phyloP scores from a whole-genome alignment of 495 filamentous ascomycete species.

The Aspergillus ellipticus region DNA sequence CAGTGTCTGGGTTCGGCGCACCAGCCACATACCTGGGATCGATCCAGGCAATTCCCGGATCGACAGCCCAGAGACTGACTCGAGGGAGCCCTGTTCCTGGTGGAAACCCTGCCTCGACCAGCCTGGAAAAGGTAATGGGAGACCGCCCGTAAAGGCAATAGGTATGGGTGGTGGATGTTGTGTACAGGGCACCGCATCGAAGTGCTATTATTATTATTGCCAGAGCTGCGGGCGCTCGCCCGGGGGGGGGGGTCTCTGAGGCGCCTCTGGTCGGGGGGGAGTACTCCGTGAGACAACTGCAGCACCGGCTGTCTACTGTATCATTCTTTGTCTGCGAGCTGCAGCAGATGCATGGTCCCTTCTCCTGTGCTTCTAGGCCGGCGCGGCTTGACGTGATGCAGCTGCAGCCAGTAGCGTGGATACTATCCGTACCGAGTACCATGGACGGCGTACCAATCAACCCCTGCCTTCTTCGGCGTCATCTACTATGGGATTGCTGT shows the following conservation, averaged over 20 bases:
- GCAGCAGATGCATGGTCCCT: constrained; percentile 6
- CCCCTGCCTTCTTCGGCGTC: too few species aligned
- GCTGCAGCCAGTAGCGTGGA: not conserved
- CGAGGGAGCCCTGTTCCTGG: not conserved
- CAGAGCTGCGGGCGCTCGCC: not conserved
- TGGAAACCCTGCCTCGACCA: not conserved
- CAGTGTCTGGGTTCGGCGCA: not conserved
- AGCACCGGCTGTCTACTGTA: not conserved
- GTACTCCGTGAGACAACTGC: constrained; percentile 5
- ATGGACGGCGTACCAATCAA: not conserved
- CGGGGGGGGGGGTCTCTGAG: not conserved
- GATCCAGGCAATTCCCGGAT: not conserved
- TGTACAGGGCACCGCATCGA: constrained; percentile 6
- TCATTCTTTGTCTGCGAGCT: not conserved
- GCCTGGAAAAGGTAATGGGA: not conserved
- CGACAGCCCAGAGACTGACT: not conserved
- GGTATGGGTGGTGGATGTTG: constrained; percentile 3
- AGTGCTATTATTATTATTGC: not conserved
- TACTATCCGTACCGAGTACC: not conserved
- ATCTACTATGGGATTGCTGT: too few species aligned
- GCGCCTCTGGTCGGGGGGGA: constrained; percentile 1
- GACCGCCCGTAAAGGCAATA: constrained; percentile 1
- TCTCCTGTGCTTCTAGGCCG: constrained; percentile 5
- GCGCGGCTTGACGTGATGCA: constrained; percentile 3
- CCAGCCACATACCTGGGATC: not conserved